Conservation (phyloP, 2,329 filamentous ascomycete genomes). For the Venturia oleaginea region DNA sequence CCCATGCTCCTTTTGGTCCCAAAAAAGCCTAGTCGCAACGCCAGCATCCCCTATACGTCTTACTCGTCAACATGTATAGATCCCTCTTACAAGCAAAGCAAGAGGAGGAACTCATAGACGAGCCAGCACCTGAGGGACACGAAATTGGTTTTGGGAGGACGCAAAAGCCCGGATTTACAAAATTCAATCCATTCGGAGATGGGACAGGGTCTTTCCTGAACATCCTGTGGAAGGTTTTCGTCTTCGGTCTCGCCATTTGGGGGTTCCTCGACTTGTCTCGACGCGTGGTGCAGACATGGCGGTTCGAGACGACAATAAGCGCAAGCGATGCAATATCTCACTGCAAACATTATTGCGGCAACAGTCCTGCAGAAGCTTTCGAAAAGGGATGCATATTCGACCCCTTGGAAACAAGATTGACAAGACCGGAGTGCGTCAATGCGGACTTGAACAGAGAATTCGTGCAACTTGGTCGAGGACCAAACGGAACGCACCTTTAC, state of each 20-base stretch:
- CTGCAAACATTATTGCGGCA: neutral
- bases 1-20: neutral
- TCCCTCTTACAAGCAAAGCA: neutral
- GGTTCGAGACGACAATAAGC: neutral
- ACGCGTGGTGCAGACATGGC: neutral
- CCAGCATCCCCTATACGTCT: neutral
- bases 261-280: neutral
- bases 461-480: neutral
- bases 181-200: neutral
- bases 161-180: neutral
- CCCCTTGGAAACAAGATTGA: neutral
- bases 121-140: neutral
- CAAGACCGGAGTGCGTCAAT: neutral
- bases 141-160: neutral
- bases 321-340: neutral
- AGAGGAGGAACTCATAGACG: neutral
- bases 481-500: neutral
- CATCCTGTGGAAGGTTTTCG: neutral
- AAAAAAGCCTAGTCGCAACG: neutral
- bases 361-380: neutral
- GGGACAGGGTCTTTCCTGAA: neutral
- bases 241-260: neutral
- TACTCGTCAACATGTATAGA: neutral
- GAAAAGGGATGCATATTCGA: neutral
- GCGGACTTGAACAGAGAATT: neutral